These are phyloP conservation scores for Penicillium sclerotigenum DNA, from an alignment of 2,329 filamentous ascomycete species.

Conservation along the genomic window DNA sequence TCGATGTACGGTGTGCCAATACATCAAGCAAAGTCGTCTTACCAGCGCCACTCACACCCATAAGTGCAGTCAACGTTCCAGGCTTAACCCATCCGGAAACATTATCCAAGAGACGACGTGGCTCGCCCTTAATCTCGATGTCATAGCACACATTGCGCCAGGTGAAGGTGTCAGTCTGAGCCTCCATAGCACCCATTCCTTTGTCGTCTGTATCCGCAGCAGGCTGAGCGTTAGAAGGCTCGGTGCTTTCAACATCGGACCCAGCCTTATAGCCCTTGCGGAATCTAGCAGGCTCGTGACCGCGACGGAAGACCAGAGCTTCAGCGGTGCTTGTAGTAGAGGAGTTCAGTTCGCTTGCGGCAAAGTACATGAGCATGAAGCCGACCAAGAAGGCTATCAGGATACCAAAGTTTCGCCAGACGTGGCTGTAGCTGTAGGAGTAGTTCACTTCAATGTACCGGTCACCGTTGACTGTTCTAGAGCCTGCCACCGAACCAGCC, in stretches of 20 bases:
- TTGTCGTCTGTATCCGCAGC: not conserved
- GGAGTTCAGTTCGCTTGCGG: constrained; percentile 42
- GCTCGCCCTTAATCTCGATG: constrained; percentile 71
- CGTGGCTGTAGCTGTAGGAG: constrained; percentile 56
- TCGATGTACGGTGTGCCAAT: constrained; percentile 75
- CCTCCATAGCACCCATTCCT: constrained; percentile 43
- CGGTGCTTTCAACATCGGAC: constrained; percentile 49
- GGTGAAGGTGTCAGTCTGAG: constrained; percentile 72
- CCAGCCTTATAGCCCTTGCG: constrained; percentile 2
- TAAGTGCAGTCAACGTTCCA: constrained; percentile 80
- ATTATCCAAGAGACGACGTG: constrained; percentile 72
- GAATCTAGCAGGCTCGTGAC: constrained; percentile 29
- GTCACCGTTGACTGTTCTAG: constrained; percentile 56
- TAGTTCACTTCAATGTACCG: constrained; percentile 55
- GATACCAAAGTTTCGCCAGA: constrained; percentile 69
- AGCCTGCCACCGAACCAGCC: constrained; percentile 56
- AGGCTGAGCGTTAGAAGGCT: not conserved
- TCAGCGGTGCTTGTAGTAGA: constrained; percentile 72
- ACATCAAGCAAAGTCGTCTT: constrained; percentile 88
- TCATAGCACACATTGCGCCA: constrained; percentile 79
- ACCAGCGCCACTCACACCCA: constrained; percentile 85
- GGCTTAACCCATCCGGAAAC: constrained; percentile 93
- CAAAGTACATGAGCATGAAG: constrained; percentile 62
- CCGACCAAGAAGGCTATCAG: constrained; percentile 61
- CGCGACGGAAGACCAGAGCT: constrained; percentile 69